Evolutionary conservation across 441 rosid genomes (phyloP), one percentile per base, ranked within the genome.

Genomic region (Gossypium gossypioides): DNA sequence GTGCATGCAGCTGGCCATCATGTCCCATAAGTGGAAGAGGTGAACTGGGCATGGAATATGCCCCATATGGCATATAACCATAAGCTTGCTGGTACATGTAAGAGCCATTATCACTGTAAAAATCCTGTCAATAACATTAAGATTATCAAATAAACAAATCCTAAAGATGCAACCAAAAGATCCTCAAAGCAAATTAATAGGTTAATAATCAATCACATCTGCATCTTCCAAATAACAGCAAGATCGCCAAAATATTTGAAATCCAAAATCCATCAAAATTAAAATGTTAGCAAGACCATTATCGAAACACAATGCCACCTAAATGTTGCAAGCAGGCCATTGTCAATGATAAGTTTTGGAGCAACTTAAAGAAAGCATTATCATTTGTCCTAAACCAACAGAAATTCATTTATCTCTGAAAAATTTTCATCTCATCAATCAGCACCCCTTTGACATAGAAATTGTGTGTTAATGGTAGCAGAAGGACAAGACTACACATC

Each of bases 21-120:
- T 72, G 71, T 15, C 74, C 80, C 50, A 77, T 69, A 7, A 71
- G n/a, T 54, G 82, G 80, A 75, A 76, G 76, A 64, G 84, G 76
- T 24, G 84, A 76, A 75, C 78, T 58, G 27, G 91, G 78, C 29
- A 85, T 70, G 3, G 86, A 72, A 70, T 75, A 82, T 24, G 83
- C 64, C 72, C 85, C 87, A 75, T 76, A 84, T 15, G 83, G 86
- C 46, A 79, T 74, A 74, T 75, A 80, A 42, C 79, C 74, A 80
- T 82, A 82, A 6, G 75, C 74, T 59, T 77, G 84, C 62, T 73
- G 84, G 10, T 84, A 73, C 79, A 81, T 81, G 57, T 77, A 34
- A 75, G 90, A 82, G 46, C 82, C 83, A 77, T 83, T 84, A n/a
- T 75, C 84, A 54, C 82, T 81, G 77, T 80, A 84, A 50, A 78